Evolutionary conservation across 495 filamentous ascomycete genomes (phyloP).

Genomic region (Aspergillus nanangensis): DNA sequence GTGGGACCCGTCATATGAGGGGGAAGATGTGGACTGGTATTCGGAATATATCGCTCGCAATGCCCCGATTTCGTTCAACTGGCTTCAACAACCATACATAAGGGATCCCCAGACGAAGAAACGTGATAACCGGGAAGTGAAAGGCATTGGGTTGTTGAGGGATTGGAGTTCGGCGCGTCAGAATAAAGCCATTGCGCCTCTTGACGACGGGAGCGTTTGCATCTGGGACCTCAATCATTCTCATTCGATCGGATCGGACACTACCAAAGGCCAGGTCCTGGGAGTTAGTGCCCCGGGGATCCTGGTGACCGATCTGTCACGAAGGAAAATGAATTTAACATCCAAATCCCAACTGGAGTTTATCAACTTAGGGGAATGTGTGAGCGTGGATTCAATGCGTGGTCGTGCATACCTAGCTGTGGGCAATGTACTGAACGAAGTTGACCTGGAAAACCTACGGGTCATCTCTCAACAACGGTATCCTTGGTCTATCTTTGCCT

Average conservation of each 20-base stretch:
- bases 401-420: conserved; percentile 74
- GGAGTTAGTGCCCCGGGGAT: conserved; percentile 61
- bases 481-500: conserved; percentile 76
- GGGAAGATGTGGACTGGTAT: conserved; percentile 68
- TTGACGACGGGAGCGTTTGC: conserved; percentile 82
- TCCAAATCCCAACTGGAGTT: conserved; percentile 46
- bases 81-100: conserved; percentile 60
- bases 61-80: conserved; percentile 66
- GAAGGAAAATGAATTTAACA: conserved; percentile 35
- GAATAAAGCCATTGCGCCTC: conserved; percentile 66
- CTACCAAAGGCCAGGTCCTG: conserved; percentile 58
- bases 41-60: conserved; percentile 82
- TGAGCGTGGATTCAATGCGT: conserved; percentile 70
- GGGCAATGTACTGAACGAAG: conserved; percentile 69
- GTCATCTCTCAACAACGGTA: conserved; percentile 69
- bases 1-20: conserved; percentile 76
- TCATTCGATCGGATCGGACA: conserved; percentile 31
- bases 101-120: conserved; percentile 19
- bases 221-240: conserved; percentile 76
- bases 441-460: conserved; percentile 75
- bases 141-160: conserved; percentile 60
- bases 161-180: conserved; percentile 43
- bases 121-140: conserved; percentile 47
- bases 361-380: conserved; percentile 76
- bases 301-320: conserved; percentile 45